Base-by-base conservation (phyloP, 495 filamentous ascomycete species). In the Penicillium coprophilum region DNA sequence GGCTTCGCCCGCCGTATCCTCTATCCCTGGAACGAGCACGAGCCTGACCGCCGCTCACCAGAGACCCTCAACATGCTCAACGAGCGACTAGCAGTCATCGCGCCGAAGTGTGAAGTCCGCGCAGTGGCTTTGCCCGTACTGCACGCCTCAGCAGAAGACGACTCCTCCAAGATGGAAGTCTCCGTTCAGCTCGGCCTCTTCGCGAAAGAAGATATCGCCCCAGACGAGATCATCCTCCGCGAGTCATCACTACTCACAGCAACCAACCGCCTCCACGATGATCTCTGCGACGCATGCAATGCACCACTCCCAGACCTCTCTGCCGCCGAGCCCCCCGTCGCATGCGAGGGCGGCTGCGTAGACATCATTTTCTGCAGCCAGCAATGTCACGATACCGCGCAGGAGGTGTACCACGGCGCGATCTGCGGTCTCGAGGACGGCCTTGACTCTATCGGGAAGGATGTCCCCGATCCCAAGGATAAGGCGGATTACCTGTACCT, bases 21-120 rank as follows among this genome's bases (percentile, higher is more conserved):
- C 15, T 98, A 98, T 70, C 89, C 92, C 13, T 98, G 94, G 94
- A 97, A 97, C 67, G 64, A 76, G 20, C 80, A 94, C 62, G 95
- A 98, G 64, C 92, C 91, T 0, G 85, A 97, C 68, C 84, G 94
- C 46, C 88, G 90, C 61, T 82, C 85, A 0, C 72, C 82, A 6
- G 82, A 88, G 54, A 87, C 83, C 3, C 71, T 97, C 17, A 61
- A 72, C 1, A 71, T 84, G 20, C 71, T 96, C 31, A 96, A 96
- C 66, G 62, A 72, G 30, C 71, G 83, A 57, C 77, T 96, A 56
- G 65, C 74, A 15, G 72, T 73, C 0, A 81, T 87, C 12, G 90
- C 90, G 7, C 87, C 89, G 0, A 79, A 81, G 50, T 83, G 79
- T 50, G 87, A 88, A 53, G 87, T 95, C 15, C 79, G 80, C 24